Evolutionary conservation across 371 early-diverging fungal genomes (phyloP).

Genomic region (Mortierella sp.): DNA sequence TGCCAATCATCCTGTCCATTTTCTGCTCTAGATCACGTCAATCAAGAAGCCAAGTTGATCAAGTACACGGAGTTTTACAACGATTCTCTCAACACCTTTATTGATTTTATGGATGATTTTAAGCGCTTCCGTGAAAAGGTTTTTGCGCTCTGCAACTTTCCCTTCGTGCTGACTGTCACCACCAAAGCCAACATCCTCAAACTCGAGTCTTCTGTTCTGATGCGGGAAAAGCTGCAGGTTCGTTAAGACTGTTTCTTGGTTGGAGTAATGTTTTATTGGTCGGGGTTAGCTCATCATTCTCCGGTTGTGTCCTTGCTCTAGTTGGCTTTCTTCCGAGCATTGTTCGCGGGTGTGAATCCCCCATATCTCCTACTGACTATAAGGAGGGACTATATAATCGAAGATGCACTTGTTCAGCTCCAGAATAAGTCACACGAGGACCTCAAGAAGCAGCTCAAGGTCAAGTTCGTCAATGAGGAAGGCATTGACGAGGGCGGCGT

Average conservation of each 20-base stretch:
- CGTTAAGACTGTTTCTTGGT: too few species aligned
- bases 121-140: slow-evolving; percentile 70
- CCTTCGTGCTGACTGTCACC: slow-evolving; percentile 72
- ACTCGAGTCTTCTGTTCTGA: slow-evolving; percentile 72
- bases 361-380: slow-evolving; percentile 89
- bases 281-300: background rate
- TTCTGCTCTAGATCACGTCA: slow-evolving; percentile 31
- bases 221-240: slow-evolving; percentile 63
- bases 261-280: too few species aligned
- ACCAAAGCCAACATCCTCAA: slow-evolving; percentile 77
- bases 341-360: slow-evolving; percentile 87
- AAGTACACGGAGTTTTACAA: slow-evolving; percentile 72
- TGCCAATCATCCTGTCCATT: background rate
- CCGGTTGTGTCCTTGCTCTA: slow-evolving; percentile 2
- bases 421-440: slow-evolving; percentile 80
- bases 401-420: slow-evolving; percentile 86
- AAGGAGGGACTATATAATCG: slow-evolving; percentile 84
- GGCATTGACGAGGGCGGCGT: slow-evolving; percentile 95
- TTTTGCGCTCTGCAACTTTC: slow-evolving; percentile 74
- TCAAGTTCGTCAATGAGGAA: slow-evolving; percentile 91
- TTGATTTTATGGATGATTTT: slow-evolving; percentile 79
- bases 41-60: slow-evolving; percentile 47
- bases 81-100: slow-evolving; percentile 66
- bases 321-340: slow-evolving; percentile 84
- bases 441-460: slow-evolving; percentile 88